Base-by-base conservation (phyloP, 768 basidiomycete genomes). In the Trametes cubensis region DNA sequence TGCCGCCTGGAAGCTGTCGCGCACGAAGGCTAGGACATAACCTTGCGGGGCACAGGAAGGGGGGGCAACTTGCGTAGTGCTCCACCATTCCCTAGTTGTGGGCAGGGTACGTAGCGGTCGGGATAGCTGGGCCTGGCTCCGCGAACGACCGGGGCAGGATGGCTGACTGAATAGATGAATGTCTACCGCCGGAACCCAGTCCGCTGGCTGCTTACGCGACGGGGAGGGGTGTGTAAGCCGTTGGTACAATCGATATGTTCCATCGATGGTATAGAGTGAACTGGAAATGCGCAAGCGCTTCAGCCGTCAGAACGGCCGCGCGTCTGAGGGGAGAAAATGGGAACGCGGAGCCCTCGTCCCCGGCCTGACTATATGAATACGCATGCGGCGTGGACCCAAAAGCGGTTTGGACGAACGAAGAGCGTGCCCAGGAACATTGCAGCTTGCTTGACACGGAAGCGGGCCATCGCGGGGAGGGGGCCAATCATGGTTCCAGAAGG, bases 371-470 rank as follows among this genome's bases (percentile, higher is more conserved):
- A 34, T 41, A 26, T 49, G 14, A 26, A 34, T 26, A 13, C 46
- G 21, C 46, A 40, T 38, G 40, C 21, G 21, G 10, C 1, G 49
- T 15, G 3, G 40, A 23, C 14, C 28, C 49, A 20, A 4, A 44
- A 42, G 26, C 20, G 48, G 58, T n/a, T 34, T 20, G 40, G 28
- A 38, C 34, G 58, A 51, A 41, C n/a, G 28, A n/a, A 15, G n/a
- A 13, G 40, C 8, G 8, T 14, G 5, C 17, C 42, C 6, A 59
- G 58, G 49, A 42, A 52, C 49, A 59, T 51, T 51, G 50, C 49
- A 44, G 49, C 58, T 59, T 51, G 51, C 49, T 59, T 59, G 58
- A 59, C 58, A 59, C 21, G 8, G 58, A 59, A 59, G 58, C 49
- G 58, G 57, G 48, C 5, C 25, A 58, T 13, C 26, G 25, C 45